Evolutionary conservation across 192 early-diverging fungal genomes (phyloP), one percentile per base, ranked within the genome.

Genomic region (Chytriomyces hyalinus): DNA sequence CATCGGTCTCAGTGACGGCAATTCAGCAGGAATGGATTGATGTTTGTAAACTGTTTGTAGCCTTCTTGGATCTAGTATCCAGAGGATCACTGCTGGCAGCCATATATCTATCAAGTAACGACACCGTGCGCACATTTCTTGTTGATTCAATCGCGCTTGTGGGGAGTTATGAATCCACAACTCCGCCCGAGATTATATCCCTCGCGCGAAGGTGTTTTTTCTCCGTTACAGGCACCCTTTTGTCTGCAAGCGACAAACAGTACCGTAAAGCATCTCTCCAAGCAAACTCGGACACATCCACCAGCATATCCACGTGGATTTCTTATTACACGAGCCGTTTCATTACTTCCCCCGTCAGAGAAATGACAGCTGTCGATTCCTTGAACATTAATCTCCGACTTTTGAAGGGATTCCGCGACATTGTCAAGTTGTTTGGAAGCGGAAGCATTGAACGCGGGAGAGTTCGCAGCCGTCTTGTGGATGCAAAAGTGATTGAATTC

Each of bases 361-460:
- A 36, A 36, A 60, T 70, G n/a, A n/a, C 17, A 50, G 5, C 57
- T n/a, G 44, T 63, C 13, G 9, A 5, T 13, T 53, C 2, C 8
- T 4, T 73, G n/a, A 47, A 73, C 60, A 48, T 49, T 4, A n/a
- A 73, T 44, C 47, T 73, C 7, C 26, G 61, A 17, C 61, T 73
- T 5, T 45, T 73, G 5, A 63, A 61, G 47, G 44, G 71, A 28
- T 44, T 73, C 6, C 57, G 71, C 11, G n/a, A 22, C 26, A 26
- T 73, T 28, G 46, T 73, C n/a, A 73, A 73, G 47, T n/a, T 73
- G 22, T 73, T 47, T 45, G 43, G 59, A 22, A 62, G 71, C 26
- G 71, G 71, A 0, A 62, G 59, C 28, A 8, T 73, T 5, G 71
- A 73, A 45, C 53, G 71, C 51, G 61, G 71, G 46, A 8, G 65